phyloP scores from a whole-genome alignment of 371 early-diverging fungal species.

The Mortierella sp. region DNA sequence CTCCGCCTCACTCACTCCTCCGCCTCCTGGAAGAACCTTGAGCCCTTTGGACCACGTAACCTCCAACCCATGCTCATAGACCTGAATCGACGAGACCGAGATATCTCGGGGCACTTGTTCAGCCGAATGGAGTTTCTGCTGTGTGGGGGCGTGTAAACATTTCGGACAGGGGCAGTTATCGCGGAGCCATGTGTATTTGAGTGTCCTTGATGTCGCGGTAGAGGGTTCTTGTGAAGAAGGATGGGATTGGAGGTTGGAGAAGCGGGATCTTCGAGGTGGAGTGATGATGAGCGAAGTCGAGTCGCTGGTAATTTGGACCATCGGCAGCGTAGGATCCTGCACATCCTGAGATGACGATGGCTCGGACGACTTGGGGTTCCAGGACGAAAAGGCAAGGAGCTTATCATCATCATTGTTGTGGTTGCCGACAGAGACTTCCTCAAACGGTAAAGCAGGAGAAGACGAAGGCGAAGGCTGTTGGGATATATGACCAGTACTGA shows the following conservation, averaged over 20 bases:
- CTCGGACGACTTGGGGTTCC: no score
- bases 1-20: neutral
- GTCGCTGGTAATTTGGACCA: slow-evolving; percentile 13
- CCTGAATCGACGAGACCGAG: slow-evolving; percentile 39
- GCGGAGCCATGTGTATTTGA: slow-evolving; percentile 71
- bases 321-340: neutral
- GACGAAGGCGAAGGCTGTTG: neutral
- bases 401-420: neutral
- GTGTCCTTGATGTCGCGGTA: neutral
- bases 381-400: neutral
- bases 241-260: neutral
- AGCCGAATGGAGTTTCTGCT: slow-evolving; percentile 83
- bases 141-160: slow-evolving; percentile 77
- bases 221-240: no score
- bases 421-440: neutral
- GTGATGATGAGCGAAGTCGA: slow-evolving; percentile 18
- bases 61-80: slow-evolving; percentile 29
- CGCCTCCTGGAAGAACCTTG: neutral
- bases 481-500: neutral
- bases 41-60: slow-evolving; percentile 44
- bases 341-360: no score
- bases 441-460: neutral
- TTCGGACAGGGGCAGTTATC: slow-evolving; percentile 81
- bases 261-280: neutral
- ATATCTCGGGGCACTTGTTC: slow-evolving; percentile 73